Evolutionary conservation across 345 rosid genomes (phyloP), one percentile per base, ranked within the genome.

Genomic region (Isatis tinctoria): DNA sequence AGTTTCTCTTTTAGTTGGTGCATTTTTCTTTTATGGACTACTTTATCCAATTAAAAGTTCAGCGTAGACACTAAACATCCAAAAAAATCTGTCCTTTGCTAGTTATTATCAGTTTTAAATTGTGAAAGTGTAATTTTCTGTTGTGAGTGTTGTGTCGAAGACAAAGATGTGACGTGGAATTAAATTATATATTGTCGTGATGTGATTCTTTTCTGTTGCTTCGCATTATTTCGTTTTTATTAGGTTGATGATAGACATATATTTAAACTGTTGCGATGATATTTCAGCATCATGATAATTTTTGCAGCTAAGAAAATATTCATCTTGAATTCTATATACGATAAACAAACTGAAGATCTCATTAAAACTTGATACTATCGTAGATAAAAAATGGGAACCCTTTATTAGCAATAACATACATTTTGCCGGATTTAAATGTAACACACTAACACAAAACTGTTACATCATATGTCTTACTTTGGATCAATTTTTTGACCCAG

Each of bases 131-230:
- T 41, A 61, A 32, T 60, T 69, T 70, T 62, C 35, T 64, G 66
- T 69, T 53, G 71, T 32, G 58, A 63, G 49, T 69, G 64, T 76
- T 69, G 35, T 54, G 70, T 57, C 22, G 36, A 76, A 36, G 61
- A 70, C 75, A 70, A 18, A 47, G 17, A 64, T 47, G 37, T 70
- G 66, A 65, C 76, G 13, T 77, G 76, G 80, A 77, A 36, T 70
- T 58, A 65, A 57, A 65, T 70, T 10, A 65, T 36, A 8, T 22
- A 44, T 65, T 70, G 80, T 70, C 72, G 36, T 47, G 2, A 20
- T 57, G 24, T 70, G 70, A 47, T 63, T 53, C 48, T 63, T 69
- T 69, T 13, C 47, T 58, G 39, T 48, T 59, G 64, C 53, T 57
- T 58, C 2, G 36, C 27, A 27, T 64, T 69, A 28, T 70, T 76